Evolutionary conservation across 2,329 filamentous ascomycete genomes (phyloP), one percentile per base, ranked within the genome.

Genomic region (Trichoderma afroharzianum): DNA sequence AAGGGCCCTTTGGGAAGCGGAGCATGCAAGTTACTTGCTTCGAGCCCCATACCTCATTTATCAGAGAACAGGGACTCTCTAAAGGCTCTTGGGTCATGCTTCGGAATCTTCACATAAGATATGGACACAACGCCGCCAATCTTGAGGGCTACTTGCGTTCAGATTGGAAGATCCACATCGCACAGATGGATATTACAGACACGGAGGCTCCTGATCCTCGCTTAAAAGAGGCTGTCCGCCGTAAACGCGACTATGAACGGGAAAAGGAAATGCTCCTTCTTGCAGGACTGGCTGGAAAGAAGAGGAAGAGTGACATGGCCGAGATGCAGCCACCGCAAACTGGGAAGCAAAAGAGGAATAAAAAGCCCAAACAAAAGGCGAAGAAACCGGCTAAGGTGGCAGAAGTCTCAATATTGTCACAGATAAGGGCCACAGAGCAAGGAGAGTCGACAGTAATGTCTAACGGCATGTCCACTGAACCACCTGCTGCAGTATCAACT

Each of bases 1-100:
- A 83, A 2, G 94, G 94, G 0, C 95, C 95, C 0, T 91, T 84
- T 75, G 95, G 94, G 2, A 90, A 90, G 76, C 84, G 88, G 77
- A 91, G 90, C 1, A 83, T 98, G 67, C 90, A 91, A 75, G 81
- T 98, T 28, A 92, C 89, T 32, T 85, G 92, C 32, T 97, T 85
- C 79, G 89, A 91, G 15, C 88, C 88, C 0, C 92, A 97, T 79
- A 88, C 90, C 1, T 76, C 78, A 1, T 88, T 83, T 73, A 86
- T 91, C n/a, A 85, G 84, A 18, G 77, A 85, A 0, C 79, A 73
- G 1, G 64, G 88, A 7, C 82, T 96, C 30, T 81, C 84, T 2
- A 79, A 82, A n/a, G 88, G 88, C 4, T 83, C 89, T 28, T 91
- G 91, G 84, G 82, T 97, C 2, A 81, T 81, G 4, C 80, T 98